Percentiles rank a stretch among this genome's conserved stretches.
phyloP scores from a whole-genome alignment of 305 asterid species.

The Ruellia speciosa region DNA sequence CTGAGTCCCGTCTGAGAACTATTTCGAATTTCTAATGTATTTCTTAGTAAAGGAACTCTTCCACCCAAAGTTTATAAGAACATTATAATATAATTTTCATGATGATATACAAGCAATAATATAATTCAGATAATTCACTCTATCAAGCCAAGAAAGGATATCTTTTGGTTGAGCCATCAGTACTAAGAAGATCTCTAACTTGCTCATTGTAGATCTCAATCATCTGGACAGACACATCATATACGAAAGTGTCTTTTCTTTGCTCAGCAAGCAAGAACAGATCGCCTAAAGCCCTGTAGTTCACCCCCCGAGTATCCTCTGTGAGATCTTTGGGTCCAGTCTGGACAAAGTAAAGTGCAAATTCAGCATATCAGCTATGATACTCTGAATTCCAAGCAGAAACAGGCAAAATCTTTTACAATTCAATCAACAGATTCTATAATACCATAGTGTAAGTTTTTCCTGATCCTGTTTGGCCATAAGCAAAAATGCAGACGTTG shows the following conservation, averaged over 20 bases:
- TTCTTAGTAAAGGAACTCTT: constrained; percentile 37
- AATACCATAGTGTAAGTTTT: constrained; percentile 91
- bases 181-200: constrained; percentile 84
- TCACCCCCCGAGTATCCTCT: constrained; percentile 73
- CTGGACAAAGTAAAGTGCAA: constrained; percentile 37
- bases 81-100: neutral
- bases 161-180: constrained; percentile 82
- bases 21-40: constrained; percentile 82
- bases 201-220: constrained; percentile 97
- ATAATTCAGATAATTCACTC: constrained; percentile 10
- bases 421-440: constrained; percentile 15
- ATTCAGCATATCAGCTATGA: constrained; percentile 4
- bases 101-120: neutral
- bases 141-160: constrained; percentile 49
- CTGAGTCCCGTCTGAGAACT: constrained; percentile 83
- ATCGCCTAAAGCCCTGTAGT: constrained; percentile 86
- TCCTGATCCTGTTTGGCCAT: constrained; percentile 98
- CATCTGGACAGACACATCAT: constrained; percentile 93
- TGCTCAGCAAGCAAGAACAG: constrained; percentile 75
- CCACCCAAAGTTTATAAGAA: neutral
- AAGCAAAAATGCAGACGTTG: constrained; percentile 92
- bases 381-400: constrained; percentile 10
- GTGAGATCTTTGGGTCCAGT: constrained; percentile 84
- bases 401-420: constrained; percentile 9
- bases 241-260: constrained; percentile 65